These are phyloP conservation scores for Syncephalis plumigaleata DNA, from an alignment of 371 early-diverging fungal species.

Conservation along the genomic window DNA sequence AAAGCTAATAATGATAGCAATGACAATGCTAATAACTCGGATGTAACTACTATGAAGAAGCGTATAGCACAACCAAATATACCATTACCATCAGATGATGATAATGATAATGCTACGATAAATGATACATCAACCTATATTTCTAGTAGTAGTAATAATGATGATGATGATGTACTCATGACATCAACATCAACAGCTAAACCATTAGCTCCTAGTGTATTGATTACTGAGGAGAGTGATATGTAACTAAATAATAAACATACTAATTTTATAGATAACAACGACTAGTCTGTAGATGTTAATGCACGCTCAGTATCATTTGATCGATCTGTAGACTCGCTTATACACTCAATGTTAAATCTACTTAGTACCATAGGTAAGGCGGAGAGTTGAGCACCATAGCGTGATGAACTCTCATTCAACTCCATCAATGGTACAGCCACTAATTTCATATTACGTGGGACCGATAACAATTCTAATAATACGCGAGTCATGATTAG, in stretches of 20 bases:
- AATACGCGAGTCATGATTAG: conserved; percentile 1
- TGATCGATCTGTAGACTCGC: no score
- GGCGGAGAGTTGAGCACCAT: conserved; percentile 54
- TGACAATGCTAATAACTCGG: neutral
- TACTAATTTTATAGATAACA: no score
- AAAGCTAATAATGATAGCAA: conserved; percentile 5
- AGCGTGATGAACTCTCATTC: conserved; percentile 53
- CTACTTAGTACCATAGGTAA: conserved; percentile 50
- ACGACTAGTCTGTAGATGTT: no score
- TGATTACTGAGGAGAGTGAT: no score
- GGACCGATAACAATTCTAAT: conserved; percentile 51
- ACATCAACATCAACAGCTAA: no score
- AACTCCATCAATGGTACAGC: conserved; percentile 74
- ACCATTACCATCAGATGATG: neutral
- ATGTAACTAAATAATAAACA: no score
- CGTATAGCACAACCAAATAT: neutral
- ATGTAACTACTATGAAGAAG: neutral
- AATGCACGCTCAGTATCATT: no score
- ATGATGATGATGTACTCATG: no score
- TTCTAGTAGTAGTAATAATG: no score
- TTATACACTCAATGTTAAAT: conserved; percentile 23
- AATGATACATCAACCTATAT: neutral
- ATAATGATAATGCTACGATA: neutral
- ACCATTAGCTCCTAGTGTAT: no score
- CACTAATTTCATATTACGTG: conserved; percentile 57